Evolutionary conservation across 1,284 basidiomycete species (phyloP).

Genomic region (Leccinum pachyderme): DNA sequence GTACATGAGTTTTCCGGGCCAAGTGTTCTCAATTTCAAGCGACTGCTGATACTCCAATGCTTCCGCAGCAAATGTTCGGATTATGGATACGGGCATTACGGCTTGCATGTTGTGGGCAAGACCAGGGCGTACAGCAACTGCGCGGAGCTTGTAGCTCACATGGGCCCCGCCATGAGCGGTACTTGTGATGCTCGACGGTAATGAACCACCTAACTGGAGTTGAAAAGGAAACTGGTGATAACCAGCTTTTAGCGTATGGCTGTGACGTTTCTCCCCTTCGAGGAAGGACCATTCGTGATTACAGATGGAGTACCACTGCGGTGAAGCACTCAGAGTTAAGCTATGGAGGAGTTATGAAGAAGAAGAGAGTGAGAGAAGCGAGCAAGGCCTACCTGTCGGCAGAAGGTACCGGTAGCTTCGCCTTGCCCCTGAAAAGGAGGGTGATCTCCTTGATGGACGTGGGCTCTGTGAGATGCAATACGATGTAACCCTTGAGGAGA

Average conservation of each 20-base stretch:
- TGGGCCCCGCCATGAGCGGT: slow-evolving; percentile 58
- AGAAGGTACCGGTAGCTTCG: slow-evolving; percentile 63
- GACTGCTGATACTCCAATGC: slow-evolving; percentile 94
- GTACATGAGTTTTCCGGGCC: slow-evolving; percentile 95
- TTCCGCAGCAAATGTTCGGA: slow-evolving; percentile 75
- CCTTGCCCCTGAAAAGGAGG: slow-evolving; percentile 82
- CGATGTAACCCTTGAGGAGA: slow-evolving; percentile 71
- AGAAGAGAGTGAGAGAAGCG: slow-evolving; percentile 4
- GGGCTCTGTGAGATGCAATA: slow-evolving; percentile 74
- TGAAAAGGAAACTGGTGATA: slow-evolving; percentile 87
- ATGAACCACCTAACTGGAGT: slow-evolving; percentile 74
- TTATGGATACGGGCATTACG: slow-evolving; percentile 59
- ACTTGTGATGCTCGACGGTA: slow-evolving; percentile 76
- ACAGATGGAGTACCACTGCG: slow-evolving; percentile 67
- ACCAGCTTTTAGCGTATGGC: slow-evolving; percentile 88
- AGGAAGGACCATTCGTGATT: slow-evolving; percentile 89
- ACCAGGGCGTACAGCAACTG: slow-evolving; percentile 73
- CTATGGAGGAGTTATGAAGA: slow-evolving; percentile 24
- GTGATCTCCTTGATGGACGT: slow-evolving; percentile 86
- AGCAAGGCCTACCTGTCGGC: slow-evolving; percentile 58
- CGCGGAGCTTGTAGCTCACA: slow-evolving; percentile 85
- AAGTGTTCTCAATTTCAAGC: slow-evolving; percentile 92
- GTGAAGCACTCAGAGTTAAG: slow-evolving; percentile 44
- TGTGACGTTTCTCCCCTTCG: slow-evolving; percentile 72
- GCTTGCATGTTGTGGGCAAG: slow-evolving; percentile 73